Evolutionary conservation across 2,329 filamentous ascomycete genomes (phyloP).

Genomic region (Tolypocladium album): DNA sequence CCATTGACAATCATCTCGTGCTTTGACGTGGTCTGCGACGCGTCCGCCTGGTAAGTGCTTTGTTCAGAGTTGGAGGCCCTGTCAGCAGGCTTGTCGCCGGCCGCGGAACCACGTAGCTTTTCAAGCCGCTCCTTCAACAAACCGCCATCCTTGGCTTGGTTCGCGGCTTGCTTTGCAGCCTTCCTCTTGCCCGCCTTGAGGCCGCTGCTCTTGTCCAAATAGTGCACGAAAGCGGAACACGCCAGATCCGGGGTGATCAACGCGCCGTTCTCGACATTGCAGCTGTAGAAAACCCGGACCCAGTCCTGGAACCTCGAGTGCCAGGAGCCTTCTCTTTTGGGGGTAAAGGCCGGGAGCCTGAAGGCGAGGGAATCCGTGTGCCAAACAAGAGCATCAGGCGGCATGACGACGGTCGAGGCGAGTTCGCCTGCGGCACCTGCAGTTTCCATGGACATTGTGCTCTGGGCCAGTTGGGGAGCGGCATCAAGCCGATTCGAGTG

Average conservation of each 20-base stretch:
- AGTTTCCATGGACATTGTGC: not conserved
- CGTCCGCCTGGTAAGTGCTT: not conserved
- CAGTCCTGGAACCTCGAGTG: conserved; percentile 22
- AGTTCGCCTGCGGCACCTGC: not conserved
- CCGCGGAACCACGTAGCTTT: conserved; percentile 3
- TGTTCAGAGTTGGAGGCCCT: not conserved
- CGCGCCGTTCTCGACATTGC: conserved; percentile 12
- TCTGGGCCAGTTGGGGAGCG: not conserved
- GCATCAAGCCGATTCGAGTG: not conserved
- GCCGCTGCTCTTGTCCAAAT: conserved; percentile 17
- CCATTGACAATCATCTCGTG: not conserved
- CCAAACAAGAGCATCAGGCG: conserved; percentile 11
- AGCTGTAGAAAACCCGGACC: conserved; percentile 17
- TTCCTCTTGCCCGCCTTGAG: conserved; percentile 20
- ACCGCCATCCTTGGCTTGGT: conserved; percentile 13
- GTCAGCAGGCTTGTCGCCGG: not conserved
- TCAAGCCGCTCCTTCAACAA: conserved; percentile 11
- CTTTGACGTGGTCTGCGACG: not conserved
- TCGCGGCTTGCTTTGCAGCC: conserved; percentile 18
- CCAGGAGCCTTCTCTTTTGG: conserved; percentile 21
- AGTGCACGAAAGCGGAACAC: conserved; percentile 16
- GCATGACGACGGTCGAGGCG: conserved; percentile 8
- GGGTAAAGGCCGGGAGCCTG: conserved; percentile 15
- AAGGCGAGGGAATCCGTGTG: conserved; percentile 10
- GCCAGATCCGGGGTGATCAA: conserved; percentile 13